Evolutionary conservation across 73 alveolate genomes (phyloP).

Genomic region (Tetrahymena elliotti): DNA sequence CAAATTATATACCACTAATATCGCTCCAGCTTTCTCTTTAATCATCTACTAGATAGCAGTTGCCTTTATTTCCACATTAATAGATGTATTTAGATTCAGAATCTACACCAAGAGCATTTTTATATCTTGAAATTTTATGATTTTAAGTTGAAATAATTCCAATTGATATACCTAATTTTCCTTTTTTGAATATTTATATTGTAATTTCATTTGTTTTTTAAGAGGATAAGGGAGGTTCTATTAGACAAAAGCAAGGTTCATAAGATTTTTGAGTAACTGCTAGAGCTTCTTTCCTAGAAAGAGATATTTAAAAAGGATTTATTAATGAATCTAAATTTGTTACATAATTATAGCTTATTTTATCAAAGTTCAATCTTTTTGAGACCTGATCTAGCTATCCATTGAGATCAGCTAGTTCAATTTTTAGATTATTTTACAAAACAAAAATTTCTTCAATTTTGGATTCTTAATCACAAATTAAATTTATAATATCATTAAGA

Average conservation of each 20-base stretch:
- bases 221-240: background rate
- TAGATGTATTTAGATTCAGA: background rate
- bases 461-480: background rate
- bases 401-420: background rate
- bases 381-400: background rate
- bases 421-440: background rate
- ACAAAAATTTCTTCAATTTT: background rate
- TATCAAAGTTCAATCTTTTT: background rate
- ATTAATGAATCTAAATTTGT: background rate
- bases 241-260: background rate
- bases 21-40: background rate
- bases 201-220: background rate
- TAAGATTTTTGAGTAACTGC: background rate
- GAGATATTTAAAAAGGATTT: background rate
- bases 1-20: background rate
- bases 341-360: background rate
- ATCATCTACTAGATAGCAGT: background rate
- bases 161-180: background rate
- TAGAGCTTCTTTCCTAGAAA: background rate
- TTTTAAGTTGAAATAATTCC: background rate
- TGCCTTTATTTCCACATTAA: background rate
- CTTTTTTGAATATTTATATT: background rate
- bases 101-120: background rate
- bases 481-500: background rate
- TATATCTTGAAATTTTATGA: background rate